phyloP scores from a whole-genome alignment of 78 protist genomes.

The Dictyostelium brefeldianum region DNA sequence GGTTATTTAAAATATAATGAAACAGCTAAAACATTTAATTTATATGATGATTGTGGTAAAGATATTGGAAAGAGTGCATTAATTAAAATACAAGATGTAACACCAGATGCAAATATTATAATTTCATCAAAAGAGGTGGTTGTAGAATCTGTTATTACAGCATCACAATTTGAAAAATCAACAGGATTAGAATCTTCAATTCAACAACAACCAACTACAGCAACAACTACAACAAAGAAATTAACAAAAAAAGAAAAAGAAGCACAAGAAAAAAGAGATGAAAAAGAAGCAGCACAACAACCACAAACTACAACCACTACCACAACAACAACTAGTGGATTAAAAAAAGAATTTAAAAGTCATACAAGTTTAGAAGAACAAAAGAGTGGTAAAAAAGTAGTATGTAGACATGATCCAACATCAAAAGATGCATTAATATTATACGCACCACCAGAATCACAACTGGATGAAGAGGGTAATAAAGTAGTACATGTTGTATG shows the following conservation, averaged over 20 bases:
- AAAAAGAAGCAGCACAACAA: neutral
- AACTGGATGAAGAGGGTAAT: constrained; percentile 16
- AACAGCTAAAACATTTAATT: neutral
- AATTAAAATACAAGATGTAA: neutral
- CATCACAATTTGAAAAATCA: constrained; percentile 1
- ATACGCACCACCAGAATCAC: constrained; percentile 30
- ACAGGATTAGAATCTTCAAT: neutral
- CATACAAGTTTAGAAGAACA: constrained; percentile 13
- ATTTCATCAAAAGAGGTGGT: constrained; percentile 30
- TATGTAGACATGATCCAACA: constrained; percentile 58
- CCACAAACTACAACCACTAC: neutral
- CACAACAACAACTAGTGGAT: no score
- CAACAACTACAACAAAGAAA: neutral
- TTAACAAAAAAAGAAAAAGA: constrained; percentile 4
- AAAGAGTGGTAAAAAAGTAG: neutral
- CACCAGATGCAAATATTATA: neutral
- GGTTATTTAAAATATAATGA: constrained; percentile 19
- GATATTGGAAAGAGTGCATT: constrained; percentile 34
- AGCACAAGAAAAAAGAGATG: neutral
- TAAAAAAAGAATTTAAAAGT: constrained; percentile 41
- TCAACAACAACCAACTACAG: neutral
- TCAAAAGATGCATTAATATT: constrained; percentile 49
- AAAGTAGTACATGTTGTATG: constrained; percentile 37
- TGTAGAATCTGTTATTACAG: neutral
- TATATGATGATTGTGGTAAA: constrained; percentile 45